phyloP scores from a whole-genome alignment of 2,329 filamentous ascomycete genomes.

The Talaromyces sp. region DNA sequence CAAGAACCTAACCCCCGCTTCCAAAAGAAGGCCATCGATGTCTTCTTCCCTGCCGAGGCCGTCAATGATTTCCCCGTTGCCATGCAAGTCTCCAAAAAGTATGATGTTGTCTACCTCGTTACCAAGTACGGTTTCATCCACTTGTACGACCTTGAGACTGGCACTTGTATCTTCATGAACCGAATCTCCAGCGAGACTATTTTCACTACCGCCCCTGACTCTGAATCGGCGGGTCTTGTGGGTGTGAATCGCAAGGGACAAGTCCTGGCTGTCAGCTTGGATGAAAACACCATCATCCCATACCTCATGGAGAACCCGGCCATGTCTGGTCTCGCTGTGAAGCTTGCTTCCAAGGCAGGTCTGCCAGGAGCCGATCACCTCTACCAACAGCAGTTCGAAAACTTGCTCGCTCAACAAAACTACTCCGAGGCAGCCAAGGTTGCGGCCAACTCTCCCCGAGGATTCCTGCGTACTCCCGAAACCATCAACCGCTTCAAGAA shows the following conservation, averaged over 20 bases:
- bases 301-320: slow-evolving; percentile 96
- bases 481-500: slow-evolving; percentile 96
- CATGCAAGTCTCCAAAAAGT: slow-evolving; percentile 94
- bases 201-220: slow-evolving; percentile 85
- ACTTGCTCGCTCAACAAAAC: slow-evolving; percentile 71
- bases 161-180: slow-evolving; percentile 98
- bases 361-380: slow-evolving; percentile 91
- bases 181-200: slow-evolving; percentile 98
- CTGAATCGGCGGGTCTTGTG: slow-evolving; percentile 78
- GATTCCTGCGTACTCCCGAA: slow-evolving; percentile 87
- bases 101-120: slow-evolving; percentile 93
- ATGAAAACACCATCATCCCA: slow-evolving; percentile 84
- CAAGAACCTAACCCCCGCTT: slow-evolving; percentile 82
- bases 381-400: slow-evolving; percentile 88
- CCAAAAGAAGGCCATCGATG: slow-evolving; percentile 92
- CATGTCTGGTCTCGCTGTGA: slow-evolving; percentile 88
- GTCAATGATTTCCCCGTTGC: slow-evolving; percentile 96
- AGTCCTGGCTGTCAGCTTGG: slow-evolving; percentile 86
- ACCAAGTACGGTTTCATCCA: slow-evolving; percentile 99
- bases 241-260: slow-evolving; percentile 97
- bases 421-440: slow-evolving; percentile 90
- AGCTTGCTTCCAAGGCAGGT: slow-evolving; percentile 88
- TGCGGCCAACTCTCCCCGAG: slow-evolving; percentile 90
- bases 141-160: slow-evolving; percentile 94
- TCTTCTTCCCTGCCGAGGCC: slow-evolving; percentile 95